phyloP scores from a whole-genome alignment of 441 rosid species.

The Mallotus repandus region DNA sequence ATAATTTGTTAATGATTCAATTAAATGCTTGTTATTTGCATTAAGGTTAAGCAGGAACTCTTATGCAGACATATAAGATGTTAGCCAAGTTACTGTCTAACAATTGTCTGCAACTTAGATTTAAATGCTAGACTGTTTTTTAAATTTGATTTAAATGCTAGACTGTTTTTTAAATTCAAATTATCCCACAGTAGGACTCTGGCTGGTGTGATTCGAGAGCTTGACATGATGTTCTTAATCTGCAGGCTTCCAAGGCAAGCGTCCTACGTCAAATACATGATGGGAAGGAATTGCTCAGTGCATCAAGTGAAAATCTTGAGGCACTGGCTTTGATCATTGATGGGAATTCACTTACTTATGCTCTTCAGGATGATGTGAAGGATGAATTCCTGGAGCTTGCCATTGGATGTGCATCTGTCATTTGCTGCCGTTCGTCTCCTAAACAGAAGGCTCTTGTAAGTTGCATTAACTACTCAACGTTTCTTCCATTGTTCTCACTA shows the following conservation, averaged over 20 bases:
- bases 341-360: conserved; percentile 82
- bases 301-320: conserved; percentile 52
- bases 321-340: conserved; percentile 86
- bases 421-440: conserved; percentile 98
- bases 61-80: background rate
- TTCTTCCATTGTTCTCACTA: background rate
- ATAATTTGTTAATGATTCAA: background rate
- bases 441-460: conserved; percentile 96
- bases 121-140: background rate
- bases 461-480: conserved; percentile 12
- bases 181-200: background rate
- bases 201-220: background rate
- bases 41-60: background rate
- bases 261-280: conserved; percentile 52
- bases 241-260: conserved; percentile 62
- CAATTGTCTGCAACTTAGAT: background rate
- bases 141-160: background rate
- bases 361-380: conserved; percentile 71
- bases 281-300: conserved; percentile 49
- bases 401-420: conserved; percentile 87
- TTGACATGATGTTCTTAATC: conserved; percentile 22
- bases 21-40: background rate
- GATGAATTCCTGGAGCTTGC: conserved; percentile 78
- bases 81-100: background rate
- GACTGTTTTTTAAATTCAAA: background rate